phyloP scores from a whole-genome alignment of 1,284 basidiomycete species.

The Pholiota adiposa region DNA sequence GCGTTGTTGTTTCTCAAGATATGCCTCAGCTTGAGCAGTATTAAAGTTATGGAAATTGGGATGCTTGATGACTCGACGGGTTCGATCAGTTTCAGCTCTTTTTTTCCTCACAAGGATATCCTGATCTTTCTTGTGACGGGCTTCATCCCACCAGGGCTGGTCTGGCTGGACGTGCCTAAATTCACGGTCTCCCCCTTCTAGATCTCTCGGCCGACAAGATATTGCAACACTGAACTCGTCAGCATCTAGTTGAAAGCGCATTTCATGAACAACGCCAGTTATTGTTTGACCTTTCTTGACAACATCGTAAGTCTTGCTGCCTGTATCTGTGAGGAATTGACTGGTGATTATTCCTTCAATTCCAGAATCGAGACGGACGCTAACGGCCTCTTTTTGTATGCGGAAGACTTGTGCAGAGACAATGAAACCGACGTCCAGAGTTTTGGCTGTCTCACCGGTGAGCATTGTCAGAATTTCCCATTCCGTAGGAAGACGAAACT shows the following conservation, averaged over 20 bases:
- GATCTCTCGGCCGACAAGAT: conserved; percentile 75
- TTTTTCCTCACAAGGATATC: conserved; percentile 86
- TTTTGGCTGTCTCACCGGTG: conserved; percentile 88
- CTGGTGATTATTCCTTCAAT: conserved; percentile 84
- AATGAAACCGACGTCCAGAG: conserved; percentile 81
- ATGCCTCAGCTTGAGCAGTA: conserved; percentile 87
- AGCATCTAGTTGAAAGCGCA: conserved; percentile 64
- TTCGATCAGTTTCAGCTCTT: conserved; percentile 75
- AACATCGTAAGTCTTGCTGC: conserved; percentile 46
- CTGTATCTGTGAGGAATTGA: conserved; percentile 65
- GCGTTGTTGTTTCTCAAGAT: conserved; percentile 88
- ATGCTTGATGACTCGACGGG: conserved; percentile 93
- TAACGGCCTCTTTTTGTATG: conserved; percentile 54
- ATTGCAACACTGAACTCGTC: conserved; percentile 79
- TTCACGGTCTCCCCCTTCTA: conserved; percentile 66
- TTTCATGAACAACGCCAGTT: conserved; percentile 79
- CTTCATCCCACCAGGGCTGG: conserved; percentile 65
- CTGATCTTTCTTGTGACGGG: conserved; percentile 69
- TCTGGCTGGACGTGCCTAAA: conserved; percentile 70
- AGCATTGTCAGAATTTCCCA: conserved; percentile 96
- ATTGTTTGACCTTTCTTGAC: conserved; percentile 81
- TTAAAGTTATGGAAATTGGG: conserved; percentile 99
- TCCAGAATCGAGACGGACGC: conserved; percentile 87
- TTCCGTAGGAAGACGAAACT: conserved; percentile 69
- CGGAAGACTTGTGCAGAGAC: conserved; percentile 82